Percentiles rank a stretch among this genome's conserved stretches.
Conservation (phyloP, 352 stramenopile species). For the Globisporangium nagaii region DNA sequence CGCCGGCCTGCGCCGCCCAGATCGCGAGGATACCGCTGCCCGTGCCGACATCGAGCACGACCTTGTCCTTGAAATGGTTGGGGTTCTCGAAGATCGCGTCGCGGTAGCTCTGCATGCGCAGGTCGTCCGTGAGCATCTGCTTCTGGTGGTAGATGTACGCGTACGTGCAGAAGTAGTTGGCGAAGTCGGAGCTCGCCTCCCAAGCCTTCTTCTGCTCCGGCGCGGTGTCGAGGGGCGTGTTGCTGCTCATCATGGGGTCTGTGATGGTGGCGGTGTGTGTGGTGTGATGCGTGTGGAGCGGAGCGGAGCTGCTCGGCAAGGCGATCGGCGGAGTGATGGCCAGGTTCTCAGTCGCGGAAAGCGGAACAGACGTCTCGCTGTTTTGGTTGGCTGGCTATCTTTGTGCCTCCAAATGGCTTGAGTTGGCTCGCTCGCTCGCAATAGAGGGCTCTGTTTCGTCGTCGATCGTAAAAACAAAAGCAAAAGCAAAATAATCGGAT, state of each 20-base stretch:
- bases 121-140: conserved; percentile 99
- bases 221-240: conserved; percentile 41
- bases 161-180: conserved; percentile 90
- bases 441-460: not conserved
- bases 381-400: conserved; percentile 1
- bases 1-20: conserved; percentile 97
- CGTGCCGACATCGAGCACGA: conserved; percentile 99
- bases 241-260: conserved; percentile 16
- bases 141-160: conserved; percentile 92
- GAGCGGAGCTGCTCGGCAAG: not conserved
- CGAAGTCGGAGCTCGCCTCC: conserved; percentile 83
- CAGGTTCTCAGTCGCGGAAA: not conserved
- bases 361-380: not conserved
- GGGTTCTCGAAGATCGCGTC: conserved; percentile 97
- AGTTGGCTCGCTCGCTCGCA: not conserved
- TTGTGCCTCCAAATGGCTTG: too few species aligned
- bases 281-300: not conserved
- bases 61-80: conserved; percentile 98
- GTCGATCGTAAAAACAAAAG: not conserved
- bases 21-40: conserved; percentile 98
- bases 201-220: conserved; percentile 79
- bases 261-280: not conserved
- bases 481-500: too few species aligned
- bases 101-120: conserved; percentile 99
- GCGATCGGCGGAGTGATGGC: too few species aligned